These are phyloP conservation scores for Houttuynia cordata DNA, from an alignment of 164 flowering plant genomes.

Conservation along the genomic window DNA sequence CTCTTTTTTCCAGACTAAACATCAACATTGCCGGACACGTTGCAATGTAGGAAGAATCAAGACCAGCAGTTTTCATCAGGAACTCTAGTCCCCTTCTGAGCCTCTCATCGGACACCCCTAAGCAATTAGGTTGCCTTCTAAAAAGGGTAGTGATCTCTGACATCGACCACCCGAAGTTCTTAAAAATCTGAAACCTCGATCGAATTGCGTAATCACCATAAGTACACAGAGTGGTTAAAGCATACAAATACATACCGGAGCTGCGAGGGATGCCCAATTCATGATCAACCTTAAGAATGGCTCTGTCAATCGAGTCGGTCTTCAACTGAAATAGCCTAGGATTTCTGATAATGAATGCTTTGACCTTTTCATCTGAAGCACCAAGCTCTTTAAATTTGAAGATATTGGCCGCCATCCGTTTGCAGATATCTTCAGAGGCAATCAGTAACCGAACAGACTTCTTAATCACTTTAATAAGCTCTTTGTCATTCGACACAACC, in stretches of 20 bases:
- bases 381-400: constrained; percentile 9
- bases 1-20: constrained; percentile 15
- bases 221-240: not conserved
- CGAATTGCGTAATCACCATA: constrained; percentile 3
- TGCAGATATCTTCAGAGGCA: not conserved
- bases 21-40: constrained; percentile 3
- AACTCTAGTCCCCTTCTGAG: constrained; percentile 4
- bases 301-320: not conserved
- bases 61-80: constrained; percentile 12
- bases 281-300: constrained; percentile 2
- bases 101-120: constrained; percentile 4
- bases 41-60: constrained; percentile 7
- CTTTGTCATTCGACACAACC: constrained; percentile 6
- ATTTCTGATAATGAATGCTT: not conserved
- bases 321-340: constrained; percentile 1
- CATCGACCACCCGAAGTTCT: constrained; percentile 19
- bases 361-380: constrained; percentile 3
- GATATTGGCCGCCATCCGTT: constrained; percentile 4
- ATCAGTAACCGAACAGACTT: not conserved
- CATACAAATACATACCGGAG: constrained; percentile 7
- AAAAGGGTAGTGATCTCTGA: constrained; percentile 4
- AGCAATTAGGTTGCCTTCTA: not conserved
- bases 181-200: constrained; percentile 5
- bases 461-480: constrained; percentile 4
- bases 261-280: constrained; percentile 9